phyloP scores from a whole-genome alignment of 306 rosid genomes.

The Ochetophila trinervis region DNA sequence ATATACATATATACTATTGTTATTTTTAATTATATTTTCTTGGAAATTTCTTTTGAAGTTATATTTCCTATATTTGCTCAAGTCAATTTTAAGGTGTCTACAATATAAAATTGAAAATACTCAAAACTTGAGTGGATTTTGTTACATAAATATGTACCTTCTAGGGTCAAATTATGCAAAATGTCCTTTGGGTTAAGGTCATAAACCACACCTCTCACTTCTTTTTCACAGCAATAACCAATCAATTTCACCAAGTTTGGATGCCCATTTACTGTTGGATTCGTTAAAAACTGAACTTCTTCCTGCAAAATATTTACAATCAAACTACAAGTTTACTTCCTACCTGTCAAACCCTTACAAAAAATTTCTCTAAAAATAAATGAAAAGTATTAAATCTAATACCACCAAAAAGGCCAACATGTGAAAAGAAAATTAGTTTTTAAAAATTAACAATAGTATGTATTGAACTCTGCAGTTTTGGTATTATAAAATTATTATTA shows the following conservation, averaged over 20 bases:
- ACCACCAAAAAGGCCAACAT: too few species aligned
- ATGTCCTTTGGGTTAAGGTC: slow-evolving; percentile 52
- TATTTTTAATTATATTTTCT: too few species aligned
- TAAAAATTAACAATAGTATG: too few species aligned
- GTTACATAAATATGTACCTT: slow-evolving; percentile 33
- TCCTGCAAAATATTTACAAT: slow-evolving; percentile 30
- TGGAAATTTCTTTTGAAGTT: too few species aligned
- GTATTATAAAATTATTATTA: too few species aligned
- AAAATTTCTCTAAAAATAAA: not conserved
- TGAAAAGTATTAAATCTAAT: too few species aligned
- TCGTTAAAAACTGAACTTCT: slow-evolving; percentile 46
- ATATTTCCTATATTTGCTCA: too few species aligned
- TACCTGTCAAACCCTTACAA: too few species aligned
- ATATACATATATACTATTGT: too few species aligned
- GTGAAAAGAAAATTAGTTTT: too few species aligned
- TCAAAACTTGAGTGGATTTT: not conserved
- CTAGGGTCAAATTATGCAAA: slow-evolving; percentile 37
- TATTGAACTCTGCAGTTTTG: too few species aligned
- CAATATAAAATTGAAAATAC: not conserved
- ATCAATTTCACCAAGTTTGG: slow-evolving; percentile 45
- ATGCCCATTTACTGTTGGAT: slow-evolving; percentile 35
- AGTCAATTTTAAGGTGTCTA: too few species aligned
- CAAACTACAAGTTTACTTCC: not conserved
- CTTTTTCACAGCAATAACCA: slow-evolving; percentile 57
- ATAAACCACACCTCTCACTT: slow-evolving; percentile 52